Evolutionary conservation across 2,329 filamentous ascomycete species (phyloP).

Genomic region (Stagonosporopsis vannaccii): DNA sequence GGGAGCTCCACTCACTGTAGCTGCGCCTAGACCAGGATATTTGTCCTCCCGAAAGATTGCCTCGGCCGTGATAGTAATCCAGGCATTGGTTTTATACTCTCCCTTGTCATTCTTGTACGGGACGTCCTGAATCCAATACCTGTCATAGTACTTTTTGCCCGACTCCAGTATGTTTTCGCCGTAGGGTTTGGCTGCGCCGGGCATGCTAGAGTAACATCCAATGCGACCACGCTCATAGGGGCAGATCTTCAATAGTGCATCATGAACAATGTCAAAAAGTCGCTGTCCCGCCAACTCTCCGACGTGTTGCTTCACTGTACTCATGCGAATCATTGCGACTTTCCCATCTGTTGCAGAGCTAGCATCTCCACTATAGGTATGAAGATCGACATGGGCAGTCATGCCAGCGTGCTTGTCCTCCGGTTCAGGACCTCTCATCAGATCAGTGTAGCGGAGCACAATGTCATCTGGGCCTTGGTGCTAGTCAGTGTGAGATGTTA

Average conservation of each 20-base stretch:
- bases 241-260: conserved; percentile 2
- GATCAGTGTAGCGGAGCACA: not conserved
- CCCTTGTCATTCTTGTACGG: conserved; percentile 1
- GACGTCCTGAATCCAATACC: not conserved
- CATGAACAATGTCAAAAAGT: conserved; percentile 2
- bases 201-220: conserved; percentile 8
- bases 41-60: conserved; percentile 2
- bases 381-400: not conserved
- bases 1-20: not conserved
- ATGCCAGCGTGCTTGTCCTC: not conserved
- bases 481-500: not conserved
- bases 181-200: not conserved
- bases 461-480: not conserved
- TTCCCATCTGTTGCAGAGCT: not conserved
- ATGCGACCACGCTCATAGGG: conserved; percentile 1
- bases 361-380: not conserved
- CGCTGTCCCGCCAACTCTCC: conserved; percentile 2
- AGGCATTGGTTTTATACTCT: not conserved
- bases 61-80: conserved; percentile 2
- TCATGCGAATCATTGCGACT: conserved; percentile 3
- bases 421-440: conserved; percentile 1
- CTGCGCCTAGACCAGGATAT: conserved; percentile 8
- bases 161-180: not conserved
- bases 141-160: not conserved
- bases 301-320: conserved; percentile 5